Evolutionary conservation across 176 grass and related monocot species (phyloP).

Genomic region (Aegilops tauschii): DNA sequence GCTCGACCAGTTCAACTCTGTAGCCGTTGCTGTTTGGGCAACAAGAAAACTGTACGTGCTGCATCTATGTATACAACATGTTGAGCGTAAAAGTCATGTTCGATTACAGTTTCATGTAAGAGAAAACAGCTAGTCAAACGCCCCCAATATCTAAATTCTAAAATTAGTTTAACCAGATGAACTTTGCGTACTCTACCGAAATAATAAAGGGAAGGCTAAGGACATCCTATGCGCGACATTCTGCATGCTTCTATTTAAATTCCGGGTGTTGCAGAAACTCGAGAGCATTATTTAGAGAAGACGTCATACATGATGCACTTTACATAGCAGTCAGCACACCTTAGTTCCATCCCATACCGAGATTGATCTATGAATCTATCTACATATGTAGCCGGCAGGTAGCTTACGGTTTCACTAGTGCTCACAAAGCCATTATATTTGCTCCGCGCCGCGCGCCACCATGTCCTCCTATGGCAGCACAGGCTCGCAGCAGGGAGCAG

Average conservation of each 20-base stretch:
- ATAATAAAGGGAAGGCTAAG: not conserved
- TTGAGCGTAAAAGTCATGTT: too few species aligned
- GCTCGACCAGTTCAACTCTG: not conserved
- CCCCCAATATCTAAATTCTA: not conserved
- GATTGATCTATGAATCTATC: not conserved
- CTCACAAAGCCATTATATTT: not conserved
- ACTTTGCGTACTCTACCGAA: not conserved
- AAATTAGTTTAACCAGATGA: not conserved
- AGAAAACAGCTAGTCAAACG: not conserved
- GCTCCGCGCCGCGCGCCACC: not conserved
- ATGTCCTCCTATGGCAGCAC: slow-evolving; percentile 35
- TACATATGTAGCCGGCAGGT: not conserved
- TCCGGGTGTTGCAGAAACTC: not conserved
- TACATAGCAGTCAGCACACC: not conserved
- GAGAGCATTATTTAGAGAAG: not conserved
- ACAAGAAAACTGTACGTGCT: not conserved
- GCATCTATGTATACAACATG: not conserved
- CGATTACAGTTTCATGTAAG: not conserved
- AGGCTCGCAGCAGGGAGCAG: not conserved
- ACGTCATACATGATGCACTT: not conserved
- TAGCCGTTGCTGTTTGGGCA: not conserved
- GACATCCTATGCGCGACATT: not conserved
- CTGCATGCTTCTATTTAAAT: not conserved
- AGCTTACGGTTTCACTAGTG: not conserved
- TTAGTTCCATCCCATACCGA: not conserved